Conservation (phyloP, 1,139 yeast species). For the Diutina sp. region DNA sequence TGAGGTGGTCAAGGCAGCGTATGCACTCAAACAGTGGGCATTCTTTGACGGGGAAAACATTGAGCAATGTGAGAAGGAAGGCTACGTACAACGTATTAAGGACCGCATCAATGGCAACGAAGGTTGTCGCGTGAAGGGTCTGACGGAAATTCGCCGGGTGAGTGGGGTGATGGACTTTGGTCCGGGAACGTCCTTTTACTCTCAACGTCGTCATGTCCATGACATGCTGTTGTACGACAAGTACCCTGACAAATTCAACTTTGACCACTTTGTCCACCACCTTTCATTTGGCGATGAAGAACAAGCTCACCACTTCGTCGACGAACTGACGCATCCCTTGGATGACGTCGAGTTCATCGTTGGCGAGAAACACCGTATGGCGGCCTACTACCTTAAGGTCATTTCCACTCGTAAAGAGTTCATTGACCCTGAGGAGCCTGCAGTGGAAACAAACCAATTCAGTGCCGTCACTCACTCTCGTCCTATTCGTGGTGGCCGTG, state of each 20-base stretch:
- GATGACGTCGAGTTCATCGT: constrained; percentile 37
- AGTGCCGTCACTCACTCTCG: constrained; percentile 86
- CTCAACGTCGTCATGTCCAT: constrained; percentile 58
- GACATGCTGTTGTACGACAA: constrained; percentile 64
- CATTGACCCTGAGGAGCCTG: constrained; percentile 27
- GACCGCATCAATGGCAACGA: constrained; percentile 44
- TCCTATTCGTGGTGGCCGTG: constrained; percentile 76
- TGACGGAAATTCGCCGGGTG: constrained; percentile 69
- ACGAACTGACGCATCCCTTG: constrained; percentile 50
- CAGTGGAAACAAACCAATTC: constrained; percentile 81
- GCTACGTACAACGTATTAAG: constrained; percentile 53
- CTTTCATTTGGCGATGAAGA: constrained; percentile 57
- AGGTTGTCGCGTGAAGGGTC: constrained; percentile 82
- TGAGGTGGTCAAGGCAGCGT: constrained; percentile 68
- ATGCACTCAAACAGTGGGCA: constrained; percentile 71
- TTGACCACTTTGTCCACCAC: constrained; percentile 67
- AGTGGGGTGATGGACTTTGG: constrained; percentile 92
- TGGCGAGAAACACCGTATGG: constrained; percentile 49
- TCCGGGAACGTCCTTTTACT: constrained; percentile 65
- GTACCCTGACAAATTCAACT: constrained; percentile 42
- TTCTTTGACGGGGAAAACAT: constrained; percentile 79
- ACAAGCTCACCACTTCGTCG: constrained; percentile 4
- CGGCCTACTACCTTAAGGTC: constrained; percentile 73
- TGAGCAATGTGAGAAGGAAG: constrained; percentile 83
- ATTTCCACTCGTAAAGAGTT: constrained; percentile 82